Base-by-base conservation (phyloP, 83 land plant species). In the Larix sibirica region DNA sequence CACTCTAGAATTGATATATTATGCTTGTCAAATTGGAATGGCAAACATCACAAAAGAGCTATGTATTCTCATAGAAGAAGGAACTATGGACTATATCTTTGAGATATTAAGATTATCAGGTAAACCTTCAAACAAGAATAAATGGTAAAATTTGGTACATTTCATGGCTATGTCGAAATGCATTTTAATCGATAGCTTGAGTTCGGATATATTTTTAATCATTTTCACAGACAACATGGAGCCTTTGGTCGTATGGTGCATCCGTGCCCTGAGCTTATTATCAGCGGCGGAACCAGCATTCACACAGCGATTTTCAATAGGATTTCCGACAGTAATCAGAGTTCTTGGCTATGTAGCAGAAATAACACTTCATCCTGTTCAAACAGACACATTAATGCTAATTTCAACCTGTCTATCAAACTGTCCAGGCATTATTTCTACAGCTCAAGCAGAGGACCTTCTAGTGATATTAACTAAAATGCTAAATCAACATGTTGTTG, bases 71-170 rank as follows among this genome's bases (percentile, higher is more conserved):
- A 62, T 94, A 56, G 93, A 94, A 88, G 91, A 94, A 86, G 89
- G 85, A 62, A 67, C 89, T 47, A 86, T 90, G 4, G 96, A 94
- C 74, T 94, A 90, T 80, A 79, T 90, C 44, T 90, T 92, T 90
- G 96, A 94, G 85, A 74, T 89, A 71, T 79, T 94, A 67, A 77
- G 96, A 83, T 71, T 90, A 77, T 88, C 96, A 85, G 93, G 96
- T 92, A 36, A 28, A 62, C 38, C 56, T 71, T 71, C 23, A 38
- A 36, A 38, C n/a, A 50, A 50, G 56, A 50, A 50, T 50, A 50
- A 50, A 50, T 50, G 50, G 47, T 38, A 36, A 14, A 17, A 5
- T 6, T 44, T 20, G 20, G 38, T 31, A 71, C 21, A 70, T 71
- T 71, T 40, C 36, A 18, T 6, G 21, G 18, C 21, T 71, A 40